phyloP scores from a whole-genome alignment of 495 filamentous ascomycete genomes.

The Aspergillus hancockii region DNA sequence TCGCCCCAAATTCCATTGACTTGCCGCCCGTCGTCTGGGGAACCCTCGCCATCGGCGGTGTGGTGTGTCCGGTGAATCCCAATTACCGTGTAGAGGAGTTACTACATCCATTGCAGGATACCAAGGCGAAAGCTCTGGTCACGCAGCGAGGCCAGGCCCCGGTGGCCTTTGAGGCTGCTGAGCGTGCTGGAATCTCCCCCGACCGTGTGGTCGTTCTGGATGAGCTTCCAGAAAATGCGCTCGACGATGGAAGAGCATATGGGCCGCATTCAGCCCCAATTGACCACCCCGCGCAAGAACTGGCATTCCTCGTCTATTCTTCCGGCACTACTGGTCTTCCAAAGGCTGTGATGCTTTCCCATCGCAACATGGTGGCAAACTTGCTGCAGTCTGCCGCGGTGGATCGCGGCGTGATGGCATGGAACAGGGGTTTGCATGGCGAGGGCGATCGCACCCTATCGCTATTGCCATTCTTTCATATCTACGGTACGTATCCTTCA shows the following conservation, averaged over 20 bases:
- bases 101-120: constrained; percentile 74
- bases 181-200: constrained; percentile 59
- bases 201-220: constrained; percentile 53
- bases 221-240: constrained; percentile 2
- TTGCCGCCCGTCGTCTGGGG: constrained; percentile 68
- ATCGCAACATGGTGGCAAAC: constrained; percentile 75
- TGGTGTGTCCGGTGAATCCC: constrained; percentile 79
- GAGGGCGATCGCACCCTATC: constrained; percentile 67
- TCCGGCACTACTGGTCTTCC: constrained; percentile 83
- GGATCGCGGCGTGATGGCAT: constrained; percentile 56
- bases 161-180: constrained; percentile 60
- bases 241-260: background rate
- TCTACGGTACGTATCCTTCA: constrained; percentile 59
- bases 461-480: constrained; percentile 85
- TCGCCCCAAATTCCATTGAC: constrained; percentile 69
- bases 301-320: constrained; percentile 70
- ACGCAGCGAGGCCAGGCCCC: constrained; percentile 64
- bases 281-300: constrained; percentile 37
- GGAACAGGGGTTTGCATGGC: constrained; percentile 52
- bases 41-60: constrained; percentile 73
- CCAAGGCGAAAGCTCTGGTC: constrained; percentile 66
- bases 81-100: constrained; percentile 77
- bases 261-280: constrained; percentile 20
- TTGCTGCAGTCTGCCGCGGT: constrained; percentile 50
- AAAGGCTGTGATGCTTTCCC: constrained; percentile 82